Conservation (phyloP, 768 basidiomycete genomes). For the Asterophora lycoperdoides region DNA sequence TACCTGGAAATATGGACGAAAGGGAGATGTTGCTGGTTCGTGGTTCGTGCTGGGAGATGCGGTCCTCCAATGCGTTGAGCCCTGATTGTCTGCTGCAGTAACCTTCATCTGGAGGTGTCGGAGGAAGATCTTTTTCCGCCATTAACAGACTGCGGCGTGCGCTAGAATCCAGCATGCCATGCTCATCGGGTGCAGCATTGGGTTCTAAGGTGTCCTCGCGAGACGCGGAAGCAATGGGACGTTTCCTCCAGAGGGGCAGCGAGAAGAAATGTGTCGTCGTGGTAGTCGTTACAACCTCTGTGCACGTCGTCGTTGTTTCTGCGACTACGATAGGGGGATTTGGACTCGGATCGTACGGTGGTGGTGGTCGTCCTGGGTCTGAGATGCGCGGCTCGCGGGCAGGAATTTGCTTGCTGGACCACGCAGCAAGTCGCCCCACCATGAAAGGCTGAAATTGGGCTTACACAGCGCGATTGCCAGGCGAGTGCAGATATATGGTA, state of each 20-base stretch:
- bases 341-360: conserved; percentile 29
- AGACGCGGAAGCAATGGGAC: conserved; percentile 29
- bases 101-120: conserved; percentile 34
- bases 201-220: conserved; percentile 23
- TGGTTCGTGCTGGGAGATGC: neutral
- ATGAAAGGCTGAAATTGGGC: conserved; percentile 15
- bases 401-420: conserved; percentile 9
- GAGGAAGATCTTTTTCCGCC: conserved; percentile 50
- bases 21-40: conserved; percentile 15
- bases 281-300: conserved; percentile 42
- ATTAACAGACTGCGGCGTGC: conserved; percentile 19
- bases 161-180: conserved; percentile 17
- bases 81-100: neutral
- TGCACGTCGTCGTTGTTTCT: conserved; percentile 47
- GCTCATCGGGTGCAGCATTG: conserved; percentile 20
- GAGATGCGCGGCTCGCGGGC: conserved; percentile 5
- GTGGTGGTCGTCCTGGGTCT: conserved; percentile 20
- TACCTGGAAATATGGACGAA: conserved; percentile 14
- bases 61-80: neutral
- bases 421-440: conserved; percentile 22
- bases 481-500: neutral
- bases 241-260: conserved; percentile 61
- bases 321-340: conserved; percentile 34
- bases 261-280: conserved; percentile 63
- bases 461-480: neutral